Evolutionary conservation across 2,329 filamentous ascomycete genomes (phyloP).

Genomic region (Sporothrix brasiliensis): DNA sequence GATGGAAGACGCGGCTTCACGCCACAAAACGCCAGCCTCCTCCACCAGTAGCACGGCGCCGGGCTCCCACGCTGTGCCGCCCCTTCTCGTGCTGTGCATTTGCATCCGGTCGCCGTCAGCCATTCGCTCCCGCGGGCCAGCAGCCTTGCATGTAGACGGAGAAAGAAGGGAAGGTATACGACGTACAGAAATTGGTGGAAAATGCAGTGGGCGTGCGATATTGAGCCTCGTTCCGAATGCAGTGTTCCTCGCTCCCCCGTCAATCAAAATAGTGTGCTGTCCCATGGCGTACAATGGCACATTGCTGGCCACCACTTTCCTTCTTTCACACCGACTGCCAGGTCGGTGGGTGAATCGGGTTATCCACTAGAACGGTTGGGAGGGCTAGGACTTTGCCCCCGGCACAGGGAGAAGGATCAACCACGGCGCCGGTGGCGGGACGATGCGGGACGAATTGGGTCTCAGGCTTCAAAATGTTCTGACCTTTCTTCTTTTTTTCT

Average conservation of each 20-base stretch:
- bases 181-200: too few species aligned
- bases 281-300: background rate
- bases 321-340: background rate
- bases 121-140: background rate
- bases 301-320: background rate
- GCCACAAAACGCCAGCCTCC: background rate
- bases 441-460: background rate
- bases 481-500: background rate
- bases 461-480: too few species aligned
- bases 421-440: conserved; percentile 1
- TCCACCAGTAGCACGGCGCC: background rate
- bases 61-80: background rate
- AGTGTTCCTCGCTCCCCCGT: too few species aligned
- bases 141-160: background rate
- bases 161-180: too few species aligned
- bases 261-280: background rate
- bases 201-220: too few species aligned
- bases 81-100: background rate
- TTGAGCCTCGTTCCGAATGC: too few species aligned
- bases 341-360: background rate
- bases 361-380: too few species aligned
- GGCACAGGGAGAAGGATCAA: background rate
- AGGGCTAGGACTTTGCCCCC: too few species aligned
- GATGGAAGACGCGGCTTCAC: background rate
- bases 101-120: background rate